Conservation (phyloP, 2,329 filamentous ascomycete genomes). For the Sporothrix luriei region DNA sequence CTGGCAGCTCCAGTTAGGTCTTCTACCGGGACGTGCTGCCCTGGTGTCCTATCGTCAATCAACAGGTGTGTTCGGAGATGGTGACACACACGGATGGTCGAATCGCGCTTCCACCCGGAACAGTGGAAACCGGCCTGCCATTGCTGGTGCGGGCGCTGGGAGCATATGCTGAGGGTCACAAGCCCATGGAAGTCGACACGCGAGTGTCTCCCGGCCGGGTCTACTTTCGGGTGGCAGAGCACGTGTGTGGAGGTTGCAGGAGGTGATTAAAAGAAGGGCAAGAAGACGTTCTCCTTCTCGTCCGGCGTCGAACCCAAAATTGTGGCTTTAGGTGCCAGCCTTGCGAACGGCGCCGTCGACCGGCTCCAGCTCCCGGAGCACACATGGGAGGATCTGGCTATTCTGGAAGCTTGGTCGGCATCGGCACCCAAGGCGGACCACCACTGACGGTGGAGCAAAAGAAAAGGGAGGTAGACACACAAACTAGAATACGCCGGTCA, state of each 20-base stretch:
- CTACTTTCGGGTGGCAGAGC: conserved; percentile 16
- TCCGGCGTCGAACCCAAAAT: conserved; percentile 39
- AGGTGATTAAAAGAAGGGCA: conserved; percentile 1
- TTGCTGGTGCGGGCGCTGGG: conserved; percentile 33
- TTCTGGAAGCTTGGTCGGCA: conserved; percentile 39
- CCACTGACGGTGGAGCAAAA: background rate
- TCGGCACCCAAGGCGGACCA: conserved; percentile 36
- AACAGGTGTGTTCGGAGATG: conserved; percentile 31
- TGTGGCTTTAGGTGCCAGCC: conserved; percentile 37
- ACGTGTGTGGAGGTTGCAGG: background rate
- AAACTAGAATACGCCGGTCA: background rate
- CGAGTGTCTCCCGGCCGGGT: conserved; percentile 3
- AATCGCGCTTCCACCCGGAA: conserved; percentile 10
- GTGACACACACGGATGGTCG: conserved; percentile 28
- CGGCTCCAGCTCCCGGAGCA: conserved; percentile 38
- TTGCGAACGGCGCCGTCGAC: conserved; percentile 36
- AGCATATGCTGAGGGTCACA: conserved; percentile 7
- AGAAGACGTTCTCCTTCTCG: conserved; percentile 4
- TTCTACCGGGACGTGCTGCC: conserved; percentile 36
- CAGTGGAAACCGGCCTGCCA: conserved; percentile 25
- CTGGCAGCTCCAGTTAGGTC: conserved; percentile 33
- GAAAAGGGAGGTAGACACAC: background rate
- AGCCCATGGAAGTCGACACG: background rate
- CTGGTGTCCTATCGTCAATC: conserved; percentile 37
- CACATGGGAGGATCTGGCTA: conserved; percentile 40